These are phyloP conservation scores for Marasmius fiardii DNA, from an alignment of 1,284 basidiomycete species.

Conservation along the genomic window DNA sequence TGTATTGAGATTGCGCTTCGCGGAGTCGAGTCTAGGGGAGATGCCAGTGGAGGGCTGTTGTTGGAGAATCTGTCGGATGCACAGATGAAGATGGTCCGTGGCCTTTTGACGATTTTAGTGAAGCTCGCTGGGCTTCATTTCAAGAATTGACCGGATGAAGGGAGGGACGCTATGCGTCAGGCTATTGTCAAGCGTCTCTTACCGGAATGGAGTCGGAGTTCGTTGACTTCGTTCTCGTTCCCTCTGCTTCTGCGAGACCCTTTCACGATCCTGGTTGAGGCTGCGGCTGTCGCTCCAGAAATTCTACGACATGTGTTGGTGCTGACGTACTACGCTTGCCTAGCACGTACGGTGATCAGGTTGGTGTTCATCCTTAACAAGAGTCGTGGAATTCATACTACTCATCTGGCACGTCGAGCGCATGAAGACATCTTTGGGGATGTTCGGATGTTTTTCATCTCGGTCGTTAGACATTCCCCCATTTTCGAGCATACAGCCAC, in stretches of 20 bases:
- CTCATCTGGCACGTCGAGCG: slow-evolving; percentile 38
- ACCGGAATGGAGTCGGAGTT: slow-evolving; percentile 86
- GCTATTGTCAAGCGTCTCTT: slow-evolving; percentile 85
- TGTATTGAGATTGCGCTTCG: slow-evolving; percentile 81
- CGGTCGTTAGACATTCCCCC: slow-evolving; percentile 75
- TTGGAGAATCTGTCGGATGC: slow-evolving; percentile 78
- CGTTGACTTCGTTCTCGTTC: slow-evolving; percentile 69
- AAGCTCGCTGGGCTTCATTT: slow-evolving; percentile 69
- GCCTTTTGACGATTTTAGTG: slow-evolving; percentile 66
- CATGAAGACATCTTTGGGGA: slow-evolving; percentile 73
- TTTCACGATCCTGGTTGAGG: slow-evolving; percentile 83
- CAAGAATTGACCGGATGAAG: slow-evolving; percentile 63
- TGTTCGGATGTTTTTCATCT: slow-evolving; percentile 82
- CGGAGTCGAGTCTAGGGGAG: slow-evolving; percentile 46
- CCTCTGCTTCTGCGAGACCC: slow-evolving; percentile 86
- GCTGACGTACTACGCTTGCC: slow-evolving; percentile 84
- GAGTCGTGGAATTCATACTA: slow-evolving; percentile 50
- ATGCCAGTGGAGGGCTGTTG: slow-evolving; percentile 48
- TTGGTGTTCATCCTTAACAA: slow-evolving; percentile 78
- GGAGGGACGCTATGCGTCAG: slow-evolving; percentile 70
- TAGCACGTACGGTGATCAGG: slow-evolving; percentile 82
- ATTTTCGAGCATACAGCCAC: slow-evolving; percentile 79
- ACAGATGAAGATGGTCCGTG: slow-evolving; percentile 74
- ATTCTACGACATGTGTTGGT: slow-evolving; percentile 83
- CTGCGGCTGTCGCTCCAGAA: slow-evolving; percentile 84